Conservation (phyloP, 345 rosid species). For the Theobroma cacao region DNA sequence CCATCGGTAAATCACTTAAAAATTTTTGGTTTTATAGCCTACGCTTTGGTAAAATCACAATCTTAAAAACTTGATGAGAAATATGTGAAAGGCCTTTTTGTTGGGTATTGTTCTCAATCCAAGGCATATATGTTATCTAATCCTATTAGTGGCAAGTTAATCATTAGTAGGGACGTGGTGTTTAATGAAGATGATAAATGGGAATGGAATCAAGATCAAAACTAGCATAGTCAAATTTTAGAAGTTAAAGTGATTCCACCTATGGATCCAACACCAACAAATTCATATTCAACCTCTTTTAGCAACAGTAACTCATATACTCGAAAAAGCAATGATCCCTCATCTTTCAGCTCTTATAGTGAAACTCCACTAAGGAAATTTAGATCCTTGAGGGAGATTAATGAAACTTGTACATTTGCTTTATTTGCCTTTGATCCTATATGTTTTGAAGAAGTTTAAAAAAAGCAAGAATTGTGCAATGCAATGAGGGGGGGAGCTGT, state of each 20-base stretch:
- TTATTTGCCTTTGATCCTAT: neutral
- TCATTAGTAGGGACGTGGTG: neutral
- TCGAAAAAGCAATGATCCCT: too few species aligned
- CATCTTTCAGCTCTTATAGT: too few species aligned
- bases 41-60: neutral
- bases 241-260: neutral
- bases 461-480: neutral
- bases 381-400: too few species aligned
- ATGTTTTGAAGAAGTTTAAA: too few species aligned
- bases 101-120: too few species aligned
- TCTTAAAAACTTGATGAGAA: neutral
- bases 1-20: neutral
- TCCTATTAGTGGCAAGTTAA: neutral
- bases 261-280: neutral
- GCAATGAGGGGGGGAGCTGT: neutral
- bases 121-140: neutral
- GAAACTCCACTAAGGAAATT: too few species aligned
- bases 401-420: neutral
- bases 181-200: neutral
- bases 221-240: too few species aligned
- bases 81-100: neutral
- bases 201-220: neutral
- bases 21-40: neutral
- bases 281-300: too few species aligned
- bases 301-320: too few species aligned